Conservation (phyloP, 2,329 filamentous ascomycete species). For the Sclerotinia glacialis region DNA sequence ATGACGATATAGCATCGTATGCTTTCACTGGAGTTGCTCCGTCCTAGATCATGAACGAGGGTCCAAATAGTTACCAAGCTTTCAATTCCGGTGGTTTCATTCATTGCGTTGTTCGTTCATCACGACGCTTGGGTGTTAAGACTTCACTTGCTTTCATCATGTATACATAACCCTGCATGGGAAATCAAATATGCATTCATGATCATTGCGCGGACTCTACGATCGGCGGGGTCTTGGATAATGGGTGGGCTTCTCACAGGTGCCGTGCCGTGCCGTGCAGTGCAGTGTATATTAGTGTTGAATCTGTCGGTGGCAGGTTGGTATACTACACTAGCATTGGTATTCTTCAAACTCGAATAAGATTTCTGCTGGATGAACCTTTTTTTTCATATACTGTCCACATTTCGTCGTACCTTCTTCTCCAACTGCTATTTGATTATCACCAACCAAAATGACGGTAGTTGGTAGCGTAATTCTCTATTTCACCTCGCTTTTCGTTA, state of each 20-base stretch:
- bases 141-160: neutral
- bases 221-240: neutral
- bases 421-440: neutral
- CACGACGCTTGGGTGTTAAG: neutral
- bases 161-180: no score
- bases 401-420: neutral
- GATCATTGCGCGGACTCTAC: neutral
- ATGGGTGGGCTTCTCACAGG: neutral
- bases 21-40: neutral
- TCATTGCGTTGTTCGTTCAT: neutral
- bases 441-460: neutral
- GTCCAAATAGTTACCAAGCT: neutral
- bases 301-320: neutral
- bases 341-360: neutral
- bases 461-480: neutral
- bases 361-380: neutral
- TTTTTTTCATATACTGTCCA: neutral
- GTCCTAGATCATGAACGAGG: neutral
- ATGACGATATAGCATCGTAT: neutral
- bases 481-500: neutral
- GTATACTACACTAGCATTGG: neutral
- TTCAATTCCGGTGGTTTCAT: neutral
- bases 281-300: neutral
- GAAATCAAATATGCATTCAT: neutral
- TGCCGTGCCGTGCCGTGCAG: neutral